Conservation (phyloP, 1,139 yeast species). For the Zygoascus meyerae region DNA sequence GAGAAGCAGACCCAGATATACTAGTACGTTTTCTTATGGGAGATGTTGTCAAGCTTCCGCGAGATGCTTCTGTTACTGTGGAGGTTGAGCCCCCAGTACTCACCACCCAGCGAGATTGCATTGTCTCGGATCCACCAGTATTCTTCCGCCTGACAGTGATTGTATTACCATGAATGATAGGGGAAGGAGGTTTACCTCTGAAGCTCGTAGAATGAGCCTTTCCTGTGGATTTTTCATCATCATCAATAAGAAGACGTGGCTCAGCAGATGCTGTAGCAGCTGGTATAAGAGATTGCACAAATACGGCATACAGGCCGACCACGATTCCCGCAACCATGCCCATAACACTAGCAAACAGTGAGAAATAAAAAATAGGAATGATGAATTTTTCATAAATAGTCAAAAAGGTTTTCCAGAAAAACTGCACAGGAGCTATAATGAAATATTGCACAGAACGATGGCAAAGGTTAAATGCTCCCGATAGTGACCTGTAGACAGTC, state of each 20-base stretch:
- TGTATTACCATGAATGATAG: background rate
- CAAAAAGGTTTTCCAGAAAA: slow-evolving; percentile 19
- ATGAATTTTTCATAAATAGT: slow-evolving; percentile 19
- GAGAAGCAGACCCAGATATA: too few relatives aligned
- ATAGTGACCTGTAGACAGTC: background rate
- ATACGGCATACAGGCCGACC: slow-evolving; percentile 22
- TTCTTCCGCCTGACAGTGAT: background rate
- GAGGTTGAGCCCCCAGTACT: background rate
- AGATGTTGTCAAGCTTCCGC: too few relatives aligned
- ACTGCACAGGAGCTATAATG: slow-evolving; percentile 14
- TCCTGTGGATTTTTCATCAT: too few relatives aligned
- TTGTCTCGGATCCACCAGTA: background rate
- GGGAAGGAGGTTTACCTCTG: background rate
- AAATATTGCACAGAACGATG: background rate
- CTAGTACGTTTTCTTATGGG: too few relatives aligned
- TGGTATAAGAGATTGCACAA: slow-evolving; percentile 21
- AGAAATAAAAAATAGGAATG: slow-evolving; percentile 23
- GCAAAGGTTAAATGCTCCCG: background rate
- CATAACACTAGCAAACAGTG: slow-evolving; percentile 20
- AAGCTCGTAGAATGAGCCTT: too few relatives aligned
- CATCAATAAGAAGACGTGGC: too few relatives aligned
- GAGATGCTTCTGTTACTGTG: too few relatives aligned
- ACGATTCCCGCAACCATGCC: slow-evolving; percentile 23
- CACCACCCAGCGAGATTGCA: slow-evolving; percentile 1
- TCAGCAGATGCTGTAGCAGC: background rate